Evolutionary conservation across 495 filamentous ascomycete genomes (phyloP).

Genomic region (Thermochaetoides thermophila): DNA sequence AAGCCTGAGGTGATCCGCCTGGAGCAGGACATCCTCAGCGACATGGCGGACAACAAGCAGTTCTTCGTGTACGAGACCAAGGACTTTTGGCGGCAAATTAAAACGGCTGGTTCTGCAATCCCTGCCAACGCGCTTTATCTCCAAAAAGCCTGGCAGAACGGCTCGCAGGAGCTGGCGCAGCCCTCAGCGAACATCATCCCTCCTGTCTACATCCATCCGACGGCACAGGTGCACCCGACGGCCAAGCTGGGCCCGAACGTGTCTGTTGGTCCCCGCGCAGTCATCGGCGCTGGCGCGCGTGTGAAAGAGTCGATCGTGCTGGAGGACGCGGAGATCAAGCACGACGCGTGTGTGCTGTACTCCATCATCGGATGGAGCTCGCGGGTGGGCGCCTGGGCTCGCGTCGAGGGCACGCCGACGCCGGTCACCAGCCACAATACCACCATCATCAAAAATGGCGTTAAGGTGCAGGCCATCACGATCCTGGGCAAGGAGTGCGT

Average conservation of each 20-base stretch:
- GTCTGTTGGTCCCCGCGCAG: slow-evolving; percentile 74
- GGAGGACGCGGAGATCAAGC: slow-evolving; percentile 90
- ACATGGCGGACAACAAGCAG: slow-evolving; percentile 91
- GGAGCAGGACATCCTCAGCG: slow-evolving; percentile 94
- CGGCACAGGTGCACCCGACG: slow-evolving; percentile 82
- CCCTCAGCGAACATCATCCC: slow-evolving; percentile 83
- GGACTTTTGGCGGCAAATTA: slow-evolving; percentile 99
- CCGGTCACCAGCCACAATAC: slow-evolving; percentile 81
- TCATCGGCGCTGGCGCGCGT: slow-evolving; percentile 75
- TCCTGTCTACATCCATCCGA: slow-evolving; percentile 93
- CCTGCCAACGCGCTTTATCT: slow-evolving; percentile 96
- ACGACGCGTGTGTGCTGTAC: slow-evolving; percentile 92
- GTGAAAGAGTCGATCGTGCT: slow-evolving; percentile 94
- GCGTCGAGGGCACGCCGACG: slow-evolving; percentile 91
- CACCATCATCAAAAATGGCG: slow-evolving; percentile 87
- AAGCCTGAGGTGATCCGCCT: slow-evolving; percentile 84
- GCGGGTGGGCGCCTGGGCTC: slow-evolving; percentile 90
- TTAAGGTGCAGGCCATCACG: slow-evolving; percentile 98
- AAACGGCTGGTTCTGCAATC: slow-evolving; percentile 94
- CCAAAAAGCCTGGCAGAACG: slow-evolving; percentile 79
- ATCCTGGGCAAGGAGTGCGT: slow-evolving; percentile 94
- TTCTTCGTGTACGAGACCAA: slow-evolving; percentile 99
- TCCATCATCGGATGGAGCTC: slow-evolving; percentile 96
- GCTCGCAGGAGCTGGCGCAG: slow-evolving; percentile 65
- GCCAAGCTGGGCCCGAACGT: slow-evolving; percentile 97